Conservation (phyloP, 73 alveolate species). For the Durusdinium trenchii region DNA sequence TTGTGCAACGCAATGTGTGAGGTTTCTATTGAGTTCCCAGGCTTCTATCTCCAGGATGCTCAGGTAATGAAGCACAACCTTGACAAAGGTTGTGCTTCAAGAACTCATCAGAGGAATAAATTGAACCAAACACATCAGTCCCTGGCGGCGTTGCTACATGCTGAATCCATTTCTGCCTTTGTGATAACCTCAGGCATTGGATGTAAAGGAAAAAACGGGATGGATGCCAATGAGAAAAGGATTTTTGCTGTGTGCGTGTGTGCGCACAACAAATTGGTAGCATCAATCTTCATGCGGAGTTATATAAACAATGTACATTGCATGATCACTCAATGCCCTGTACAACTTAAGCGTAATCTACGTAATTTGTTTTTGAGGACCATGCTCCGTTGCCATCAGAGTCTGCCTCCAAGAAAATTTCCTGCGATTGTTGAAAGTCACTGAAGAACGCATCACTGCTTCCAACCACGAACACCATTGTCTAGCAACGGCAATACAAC, state of each 20-base stretch:
- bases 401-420: conserved; percentile 69
- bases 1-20: too few species aligned
- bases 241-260: too few species aligned
- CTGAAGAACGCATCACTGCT: too few species aligned
- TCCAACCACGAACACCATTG: too few species aligned
- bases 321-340: not conserved
- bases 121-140: not conserved
- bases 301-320: not conserved
- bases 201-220: too few species aligned
- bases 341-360: not conserved
- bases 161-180: conserved; percentile 52
- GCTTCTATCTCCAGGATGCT: conserved; percentile 87
- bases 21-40: not conserved
- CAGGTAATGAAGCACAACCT: conserved; percentile 75
- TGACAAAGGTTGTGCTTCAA: too few species aligned
- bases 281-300: too few species aligned
- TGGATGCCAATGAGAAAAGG: too few species aligned
- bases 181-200: conserved; percentile 70
- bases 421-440: too few species aligned
- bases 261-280: too few species aligned
- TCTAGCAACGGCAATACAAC: too few species aligned
- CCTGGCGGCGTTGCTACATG: conserved; percentile 60
- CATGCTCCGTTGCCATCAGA: conserved; percentile 59
- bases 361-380: not conserved
- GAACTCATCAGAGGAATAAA: not conserved